Percentiles rank a stretch among this genome's conserved stretches.
phyloP scores from a whole-genome alignment of 176 grass and related monocot genomes.

The Musa troglodytarum region DNA sequence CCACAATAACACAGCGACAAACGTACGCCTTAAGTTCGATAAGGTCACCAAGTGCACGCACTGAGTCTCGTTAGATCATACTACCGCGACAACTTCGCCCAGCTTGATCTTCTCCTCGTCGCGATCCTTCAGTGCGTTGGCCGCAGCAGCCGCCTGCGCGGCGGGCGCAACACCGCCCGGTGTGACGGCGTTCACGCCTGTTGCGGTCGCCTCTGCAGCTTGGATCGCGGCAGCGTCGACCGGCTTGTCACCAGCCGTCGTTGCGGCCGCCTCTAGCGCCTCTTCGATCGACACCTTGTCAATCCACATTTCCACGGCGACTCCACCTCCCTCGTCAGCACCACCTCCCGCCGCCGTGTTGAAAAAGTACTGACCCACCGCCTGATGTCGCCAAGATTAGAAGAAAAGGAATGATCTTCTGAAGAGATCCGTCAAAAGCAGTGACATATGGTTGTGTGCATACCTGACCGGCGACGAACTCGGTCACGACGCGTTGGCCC shows the following conservation, averaged over 20 bases:
- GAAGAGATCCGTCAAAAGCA: not conserved
- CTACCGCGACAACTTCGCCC: constrained; percentile 50
- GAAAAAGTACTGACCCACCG: constrained; percentile 25
- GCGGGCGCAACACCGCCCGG: constrained; percentile 34
- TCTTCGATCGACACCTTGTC: constrained; percentile 56
- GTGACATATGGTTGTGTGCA: too few relatives aligned
- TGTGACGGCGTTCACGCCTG: constrained; percentile 25
- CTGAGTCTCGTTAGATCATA: not conserved
- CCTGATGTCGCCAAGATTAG: not conserved
- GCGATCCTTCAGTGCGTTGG: constrained; percentile 24
- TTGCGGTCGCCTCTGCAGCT: constrained; percentile 38
- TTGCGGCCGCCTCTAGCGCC: constrained; percentile 45
- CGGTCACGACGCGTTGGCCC: constrained; percentile 41
- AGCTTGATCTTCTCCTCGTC: constrained; percentile 53
- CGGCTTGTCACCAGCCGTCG: constrained; percentile 21
- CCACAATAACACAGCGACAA: not conserved
- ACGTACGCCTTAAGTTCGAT: not conserved
- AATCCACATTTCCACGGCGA: not conserved
- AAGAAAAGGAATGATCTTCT: not conserved
- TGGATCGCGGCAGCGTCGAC: constrained; percentile 72
- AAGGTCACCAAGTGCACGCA: not conserved
- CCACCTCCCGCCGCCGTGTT: not conserved
- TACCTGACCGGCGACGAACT: constrained; percentile 70
- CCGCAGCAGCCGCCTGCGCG: constrained; percentile 35
- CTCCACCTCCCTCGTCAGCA: not conserved